A percentile compares a stretch with the other conserved stretches of the same genome.
These are phyloP conservation scores for Trichoderma simmonsii DNA, from an alignment of 2,329 filamentous ascomycete genomes.

Conservation along the genomic window DNA sequence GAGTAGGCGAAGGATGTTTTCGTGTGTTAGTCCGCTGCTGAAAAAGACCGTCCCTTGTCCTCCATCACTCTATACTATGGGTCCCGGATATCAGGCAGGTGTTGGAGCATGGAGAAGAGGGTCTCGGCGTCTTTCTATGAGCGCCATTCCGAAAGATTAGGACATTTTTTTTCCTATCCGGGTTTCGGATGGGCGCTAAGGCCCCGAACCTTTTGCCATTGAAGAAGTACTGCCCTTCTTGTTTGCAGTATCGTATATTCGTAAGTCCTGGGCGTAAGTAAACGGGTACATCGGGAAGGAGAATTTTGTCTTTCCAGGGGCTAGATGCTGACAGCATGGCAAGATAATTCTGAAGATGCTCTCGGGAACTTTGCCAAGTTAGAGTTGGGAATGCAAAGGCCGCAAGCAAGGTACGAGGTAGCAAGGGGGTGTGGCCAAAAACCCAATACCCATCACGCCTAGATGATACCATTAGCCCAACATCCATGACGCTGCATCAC, in stretches of 20 bases:
- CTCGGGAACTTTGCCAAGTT: neutral
- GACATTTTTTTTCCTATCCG: neutral
- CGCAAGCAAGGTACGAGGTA: neutral
- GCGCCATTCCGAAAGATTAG: neutral
- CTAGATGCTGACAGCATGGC: neutral
- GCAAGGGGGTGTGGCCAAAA: neutral
- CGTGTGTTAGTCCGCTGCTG: neutral
- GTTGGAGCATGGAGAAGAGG: neutral
- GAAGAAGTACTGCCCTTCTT: neutral
- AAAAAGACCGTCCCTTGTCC: neutral
- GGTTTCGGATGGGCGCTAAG: neutral
- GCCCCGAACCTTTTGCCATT: neutral
- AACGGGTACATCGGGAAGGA: constrained; percentile 3
- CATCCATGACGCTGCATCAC: constrained; percentile 1
- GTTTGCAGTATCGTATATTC: neutral
- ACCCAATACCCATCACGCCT: neutral
- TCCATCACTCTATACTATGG: constrained; percentile 6
- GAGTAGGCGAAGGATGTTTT: neutral
- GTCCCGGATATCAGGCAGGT: neutral
- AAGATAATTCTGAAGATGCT: neutral
- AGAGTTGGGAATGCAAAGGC: neutral
- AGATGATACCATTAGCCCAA: neutral
- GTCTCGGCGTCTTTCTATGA: neutral
- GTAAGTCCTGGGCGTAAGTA: neutral
- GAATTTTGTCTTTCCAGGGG: neutral